Conservation (phyloP, 2,329 filamentous ascomycete genomes). For the Parascedosporium putredinis region DNA sequence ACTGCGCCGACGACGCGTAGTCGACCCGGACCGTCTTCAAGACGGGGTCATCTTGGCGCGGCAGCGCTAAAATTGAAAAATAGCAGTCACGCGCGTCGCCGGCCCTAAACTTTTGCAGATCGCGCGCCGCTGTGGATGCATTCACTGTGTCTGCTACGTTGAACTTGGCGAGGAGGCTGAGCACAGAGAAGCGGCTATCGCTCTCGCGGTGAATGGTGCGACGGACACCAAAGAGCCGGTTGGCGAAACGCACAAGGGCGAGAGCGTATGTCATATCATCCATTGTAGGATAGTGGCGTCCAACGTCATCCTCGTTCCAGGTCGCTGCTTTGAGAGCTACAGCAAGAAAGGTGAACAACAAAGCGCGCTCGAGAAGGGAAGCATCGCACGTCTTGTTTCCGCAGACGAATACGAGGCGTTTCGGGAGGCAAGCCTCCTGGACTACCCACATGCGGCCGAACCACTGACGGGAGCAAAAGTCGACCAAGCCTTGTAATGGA, state of each 20-base stretch:
- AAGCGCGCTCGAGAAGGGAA: neutral
- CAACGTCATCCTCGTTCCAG: neutral
- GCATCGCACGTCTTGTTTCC: neutral
- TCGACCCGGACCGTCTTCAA: neutral
- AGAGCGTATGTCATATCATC: neutral
- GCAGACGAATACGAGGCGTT: neutral
- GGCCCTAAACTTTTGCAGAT: neutral
- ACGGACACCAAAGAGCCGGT: neutral
- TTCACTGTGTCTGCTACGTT: neutral
- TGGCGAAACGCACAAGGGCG: neutral
- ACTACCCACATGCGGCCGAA: neutral
- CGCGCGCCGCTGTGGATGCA: too few species aligned
- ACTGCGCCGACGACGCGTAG: neutral
- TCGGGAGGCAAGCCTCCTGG: neutral
- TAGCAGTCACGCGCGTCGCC: neutral
- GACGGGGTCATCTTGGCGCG: neutral
- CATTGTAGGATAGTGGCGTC: neutral
- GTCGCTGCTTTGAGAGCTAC: neutral
- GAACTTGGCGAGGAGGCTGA: neutral
- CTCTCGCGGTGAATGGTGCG: neutral
- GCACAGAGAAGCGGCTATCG: neutral
- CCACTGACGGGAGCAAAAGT: neutral
- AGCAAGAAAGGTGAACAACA: too few species aligned
- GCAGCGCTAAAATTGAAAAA: neutral
- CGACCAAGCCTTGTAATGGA: neutral